phyloP scores from a whole-genome alignment of 148 eudicot genomes.

The Arbutus unedo region DNA sequence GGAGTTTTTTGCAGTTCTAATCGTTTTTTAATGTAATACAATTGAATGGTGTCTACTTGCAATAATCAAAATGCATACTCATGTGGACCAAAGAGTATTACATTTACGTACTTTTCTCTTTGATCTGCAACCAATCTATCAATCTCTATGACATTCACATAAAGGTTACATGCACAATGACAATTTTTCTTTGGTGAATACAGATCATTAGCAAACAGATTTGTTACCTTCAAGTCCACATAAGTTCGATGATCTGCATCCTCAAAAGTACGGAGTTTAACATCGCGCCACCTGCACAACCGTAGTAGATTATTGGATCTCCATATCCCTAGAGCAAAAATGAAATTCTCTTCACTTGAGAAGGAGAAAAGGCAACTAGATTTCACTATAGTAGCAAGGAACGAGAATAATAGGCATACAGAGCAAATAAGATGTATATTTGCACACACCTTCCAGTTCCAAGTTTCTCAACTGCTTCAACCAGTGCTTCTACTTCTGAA shows the following conservation, averaged over 20 bases:
- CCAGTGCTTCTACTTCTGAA: slow-evolving; percentile 90
- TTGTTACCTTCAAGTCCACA: slow-evolving; percentile 90
- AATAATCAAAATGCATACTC: background rate
- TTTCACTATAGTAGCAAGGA: background rate
- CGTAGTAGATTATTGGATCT: background rate
- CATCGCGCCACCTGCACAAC: slow-evolving; percentile 92
- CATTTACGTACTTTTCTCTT: background rate
- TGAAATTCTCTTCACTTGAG: background rate
- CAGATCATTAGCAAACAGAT: background rate
- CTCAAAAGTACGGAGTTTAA: slow-evolving; percentile 84
- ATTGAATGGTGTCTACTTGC: background rate
- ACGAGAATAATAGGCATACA: slow-evolving; percentile 3
- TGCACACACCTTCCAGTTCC: slow-evolving; percentile 89
- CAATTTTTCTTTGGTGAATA: background rate
- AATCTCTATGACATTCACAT: background rate
- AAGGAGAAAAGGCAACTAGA: background rate
- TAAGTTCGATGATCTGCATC: slow-evolving; percentile 91
- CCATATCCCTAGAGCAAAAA: background rate
- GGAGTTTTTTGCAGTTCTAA: background rate
- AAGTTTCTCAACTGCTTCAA: slow-evolving; percentile 93
- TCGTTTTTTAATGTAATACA: background rate
- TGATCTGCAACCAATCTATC: background rate
- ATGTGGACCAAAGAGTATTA: background rate
- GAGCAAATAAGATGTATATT: background rate
- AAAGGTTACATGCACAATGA: background rate